Evolutionary conservation across 2,329 filamentous ascomycete species (phyloP).

Genomic region (Plectosphaerella cucumerina): DNA sequence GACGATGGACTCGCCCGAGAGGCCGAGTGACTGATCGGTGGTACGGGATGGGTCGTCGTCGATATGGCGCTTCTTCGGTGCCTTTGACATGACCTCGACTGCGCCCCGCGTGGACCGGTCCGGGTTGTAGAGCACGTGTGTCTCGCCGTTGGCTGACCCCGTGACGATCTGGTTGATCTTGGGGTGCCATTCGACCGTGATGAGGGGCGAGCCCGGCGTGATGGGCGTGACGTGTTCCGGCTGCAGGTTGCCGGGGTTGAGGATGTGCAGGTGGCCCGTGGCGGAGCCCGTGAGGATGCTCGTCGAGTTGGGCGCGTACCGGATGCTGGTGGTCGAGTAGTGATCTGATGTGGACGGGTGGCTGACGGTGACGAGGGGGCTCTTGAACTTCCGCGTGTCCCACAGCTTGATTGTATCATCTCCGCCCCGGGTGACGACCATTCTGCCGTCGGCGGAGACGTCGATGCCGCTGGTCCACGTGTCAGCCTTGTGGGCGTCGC

Average conservation of each 20-base stretch:
- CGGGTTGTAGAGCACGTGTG: conserved; percentile 87
- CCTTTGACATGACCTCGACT: conserved; percentile 84
- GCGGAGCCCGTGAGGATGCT: conserved; percentile 87
- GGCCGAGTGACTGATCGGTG: conserved; percentile 74
- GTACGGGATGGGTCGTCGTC: conserved; percentile 89
- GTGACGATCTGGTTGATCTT: conserved; percentile 96
- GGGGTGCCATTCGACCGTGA: conserved; percentile 85
- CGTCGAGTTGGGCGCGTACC: conserved; percentile 79
- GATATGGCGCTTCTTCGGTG: conserved; percentile 90
- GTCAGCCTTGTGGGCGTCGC: conserved; percentile 73
- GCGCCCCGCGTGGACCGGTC: conserved; percentile 77
- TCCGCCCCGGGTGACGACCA: conserved; percentile 86
- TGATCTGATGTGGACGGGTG: conserved; percentile 80
- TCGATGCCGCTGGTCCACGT: conserved; percentile 93
- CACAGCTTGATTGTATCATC: conserved; percentile 93
- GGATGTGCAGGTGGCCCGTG: conserved; percentile 81
- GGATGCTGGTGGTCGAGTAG: conserved; percentile 81
- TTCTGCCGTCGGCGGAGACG: conserved; percentile 83
- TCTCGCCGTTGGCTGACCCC: conserved; percentile 86
- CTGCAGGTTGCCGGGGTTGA: conserved; percentile 87
- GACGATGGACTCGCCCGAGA: conserved; percentile 80
- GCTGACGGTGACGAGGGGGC: conserved; percentile 73
- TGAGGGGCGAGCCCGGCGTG: conserved; percentile 78
- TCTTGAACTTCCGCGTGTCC: conserved; percentile 95
- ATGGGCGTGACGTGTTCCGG: conserved; percentile 83